Conservation (phyloP, 1,284 basidiomycete species). For the Apiotrichum gracile region DNA sequence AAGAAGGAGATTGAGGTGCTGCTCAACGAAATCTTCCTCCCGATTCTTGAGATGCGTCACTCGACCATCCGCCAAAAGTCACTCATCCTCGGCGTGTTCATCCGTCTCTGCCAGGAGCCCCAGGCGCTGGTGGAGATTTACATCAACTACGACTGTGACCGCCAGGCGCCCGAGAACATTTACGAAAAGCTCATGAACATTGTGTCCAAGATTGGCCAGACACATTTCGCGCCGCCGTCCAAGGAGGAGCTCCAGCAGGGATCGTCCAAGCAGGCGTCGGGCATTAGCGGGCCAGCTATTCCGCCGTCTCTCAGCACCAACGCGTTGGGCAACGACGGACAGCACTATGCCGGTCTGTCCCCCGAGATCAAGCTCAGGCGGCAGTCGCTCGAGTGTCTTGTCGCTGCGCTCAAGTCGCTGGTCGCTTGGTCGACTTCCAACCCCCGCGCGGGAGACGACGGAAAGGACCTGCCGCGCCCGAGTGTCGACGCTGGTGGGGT, state of each 20-base stretch:
- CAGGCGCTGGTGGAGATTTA: slow-evolving; percentile 95
- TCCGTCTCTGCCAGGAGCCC: slow-evolving; percentile 83
- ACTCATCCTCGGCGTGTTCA: slow-evolving; percentile 77
- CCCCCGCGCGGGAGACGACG: slow-evolving; percentile 14
- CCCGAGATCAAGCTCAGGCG: slow-evolving; percentile 78
- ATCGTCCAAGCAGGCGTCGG: slow-evolving; percentile 41
- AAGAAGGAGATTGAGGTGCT: slow-evolving; percentile 99
- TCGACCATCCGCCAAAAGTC: slow-evolving; percentile 93
- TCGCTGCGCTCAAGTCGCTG: slow-evolving; percentile 76
- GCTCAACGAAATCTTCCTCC: slow-evolving; percentile 97
- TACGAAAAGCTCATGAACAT: slow-evolving; percentile 95
- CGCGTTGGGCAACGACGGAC: slow-evolving; percentile 51
- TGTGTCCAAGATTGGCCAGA: slow-evolving; percentile 79
- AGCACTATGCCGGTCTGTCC: slow-evolving; percentile 58
- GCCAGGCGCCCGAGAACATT: slow-evolving; percentile 85
- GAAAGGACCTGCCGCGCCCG: slow-evolving; percentile 6
- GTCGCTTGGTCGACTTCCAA: slow-evolving; percentile 73
- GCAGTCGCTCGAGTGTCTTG: slow-evolving; percentile 84
- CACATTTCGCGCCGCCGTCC: slow-evolving; percentile 55
- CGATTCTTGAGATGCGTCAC: slow-evolving; percentile 96
- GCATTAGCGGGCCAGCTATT: slow-evolving; percentile 43
- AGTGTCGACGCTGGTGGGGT: slow-evolving; percentile 24
- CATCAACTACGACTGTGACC: slow-evolving; percentile 96
- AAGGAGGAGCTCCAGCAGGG: slow-evolving; percentile 41
- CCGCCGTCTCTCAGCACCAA: slow-evolving; percentile 63